Conservation (phyloP, 148 eudicot species). For the Rhododendron vialii region DNA sequence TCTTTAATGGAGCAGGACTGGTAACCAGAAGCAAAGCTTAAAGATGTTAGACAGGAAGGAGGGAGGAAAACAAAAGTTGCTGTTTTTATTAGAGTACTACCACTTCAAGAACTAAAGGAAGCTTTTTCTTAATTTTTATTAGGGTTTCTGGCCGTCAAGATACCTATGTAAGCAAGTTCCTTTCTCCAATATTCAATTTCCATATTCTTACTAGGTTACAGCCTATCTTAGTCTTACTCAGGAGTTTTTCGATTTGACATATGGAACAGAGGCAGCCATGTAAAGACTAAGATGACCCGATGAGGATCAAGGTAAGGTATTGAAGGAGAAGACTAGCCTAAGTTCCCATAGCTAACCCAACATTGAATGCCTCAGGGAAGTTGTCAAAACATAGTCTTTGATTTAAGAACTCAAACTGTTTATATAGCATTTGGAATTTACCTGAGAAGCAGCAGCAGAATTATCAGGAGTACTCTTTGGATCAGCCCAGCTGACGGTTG, state of each 20-base stretch:
- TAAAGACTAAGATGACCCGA: neutral
- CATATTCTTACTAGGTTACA: neutral
- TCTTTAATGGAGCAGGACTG: neutral
- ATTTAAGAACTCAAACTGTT: neutral
- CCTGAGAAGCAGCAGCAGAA: constrained; percentile 92
- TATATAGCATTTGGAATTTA: constrained; percentile 17
- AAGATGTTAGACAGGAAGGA: neutral
- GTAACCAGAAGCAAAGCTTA: neutral
- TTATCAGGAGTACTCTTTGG: constrained; percentile 83
- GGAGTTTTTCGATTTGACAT: neutral
- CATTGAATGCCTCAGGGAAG: neutral
- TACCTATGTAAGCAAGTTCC: neutral
- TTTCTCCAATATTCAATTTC: neutral
- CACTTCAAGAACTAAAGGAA: neutral
- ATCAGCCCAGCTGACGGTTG: constrained; percentile 98
- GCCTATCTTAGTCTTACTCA: neutral
- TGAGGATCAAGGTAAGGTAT: neutral
- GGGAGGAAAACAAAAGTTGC: neutral
- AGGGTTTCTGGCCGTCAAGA: neutral
- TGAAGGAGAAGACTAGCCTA: neutral
- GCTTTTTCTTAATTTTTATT: neutral
- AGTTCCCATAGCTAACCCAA: neutral
- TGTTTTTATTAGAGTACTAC: neutral
- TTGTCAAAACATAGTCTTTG: neutral
- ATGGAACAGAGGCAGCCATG: neutral